These are phyloP conservation scores for Sugiyamaella americana DNA, from an alignment of 805 yeast genomes.

Conservation along the genomic window DNA sequence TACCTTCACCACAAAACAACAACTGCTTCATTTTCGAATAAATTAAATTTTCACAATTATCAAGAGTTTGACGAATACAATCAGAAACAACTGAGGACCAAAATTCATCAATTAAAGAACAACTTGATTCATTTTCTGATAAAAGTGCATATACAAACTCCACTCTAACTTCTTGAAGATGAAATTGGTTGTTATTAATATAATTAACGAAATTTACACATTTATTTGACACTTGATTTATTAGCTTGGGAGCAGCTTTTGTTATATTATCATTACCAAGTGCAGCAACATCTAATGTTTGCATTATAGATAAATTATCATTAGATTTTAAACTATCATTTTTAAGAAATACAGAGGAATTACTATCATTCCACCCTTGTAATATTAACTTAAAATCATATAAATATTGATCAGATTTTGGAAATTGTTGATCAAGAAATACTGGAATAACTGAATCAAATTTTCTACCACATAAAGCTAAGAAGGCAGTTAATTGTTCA, in stretches of 20 bases:
- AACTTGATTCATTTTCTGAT: constrained; percentile 14
- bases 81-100: constrained; percentile 38
- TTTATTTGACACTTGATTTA: constrained; percentile 13
- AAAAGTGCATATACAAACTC: constrained; percentile 25
- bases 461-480: constrained; percentile 11
- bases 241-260: constrained; percentile 10
- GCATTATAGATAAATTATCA: constrained; percentile 26
- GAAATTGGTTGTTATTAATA: constrained; percentile 28
- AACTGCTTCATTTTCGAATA: constrained; percentile 9
- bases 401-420: constrained; percentile 17
- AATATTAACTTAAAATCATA: constrained; percentile 33
- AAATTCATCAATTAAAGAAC: constrained; percentile 34
- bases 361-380: constrained; percentile 33
- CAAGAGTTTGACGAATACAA: constrained; percentile 30
- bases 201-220: constrained; percentile 25
- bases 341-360: constrained; percentile 25
- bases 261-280: constrained; percentile 18
- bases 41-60: constrained; percentile 23
- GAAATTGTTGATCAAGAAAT: constrained; percentile 11
- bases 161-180: constrained; percentile 37
- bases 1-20: constrained; percentile 1
- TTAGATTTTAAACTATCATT: constrained; percentile 1
- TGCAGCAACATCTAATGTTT: constrained; percentile 28
- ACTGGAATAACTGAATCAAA: constrained; percentile 19
- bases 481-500: constrained; percentile 18